Conservation (phyloP, 2,329 filamentous ascomycete species). For the Stromatinia cepivora region DNA sequence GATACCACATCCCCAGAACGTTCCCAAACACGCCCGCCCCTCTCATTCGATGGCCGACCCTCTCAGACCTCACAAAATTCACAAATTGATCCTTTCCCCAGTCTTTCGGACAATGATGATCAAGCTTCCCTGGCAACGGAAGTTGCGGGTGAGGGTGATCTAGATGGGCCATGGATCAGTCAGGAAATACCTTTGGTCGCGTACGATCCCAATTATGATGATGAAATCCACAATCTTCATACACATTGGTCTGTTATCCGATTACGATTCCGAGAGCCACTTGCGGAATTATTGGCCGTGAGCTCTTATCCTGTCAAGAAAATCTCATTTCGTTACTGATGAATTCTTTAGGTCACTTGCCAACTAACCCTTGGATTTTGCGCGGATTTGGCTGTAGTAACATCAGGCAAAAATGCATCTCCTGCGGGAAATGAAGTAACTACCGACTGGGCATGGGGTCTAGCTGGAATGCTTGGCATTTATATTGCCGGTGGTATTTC, state of each 20-base stretch:
- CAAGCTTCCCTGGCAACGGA: constrained; percentile 31
- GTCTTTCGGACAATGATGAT: constrained; percentile 27
- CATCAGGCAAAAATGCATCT: constrained; percentile 27
- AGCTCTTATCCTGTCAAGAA: constrained; percentile 20
- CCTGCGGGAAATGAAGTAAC: constrained; percentile 46
- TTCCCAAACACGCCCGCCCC: constrained; percentile 1
- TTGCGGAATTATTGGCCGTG: constrained; percentile 54
- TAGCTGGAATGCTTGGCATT: constrained; percentile 54
- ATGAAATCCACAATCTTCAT: constrained; percentile 38
- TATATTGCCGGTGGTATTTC: constrained; percentile 51
- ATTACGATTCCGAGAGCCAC: constrained; percentile 49
- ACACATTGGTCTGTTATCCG: constrained; percentile 50
- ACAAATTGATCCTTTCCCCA: constrained; percentile 21
- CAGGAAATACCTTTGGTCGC: constrained; percentile 30
- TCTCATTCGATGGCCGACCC: constrained; percentile 9
- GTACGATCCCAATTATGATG: constrained; percentile 31
- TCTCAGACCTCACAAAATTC: constrained; percentile 2
- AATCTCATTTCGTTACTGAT: background rate
- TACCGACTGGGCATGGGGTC: constrained; percentile 52
- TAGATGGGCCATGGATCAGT: constrained; percentile 28
- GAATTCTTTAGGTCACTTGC: constrained; percentile 32
- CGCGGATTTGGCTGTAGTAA: constrained; percentile 47
- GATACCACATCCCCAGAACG: constrained; percentile 1
- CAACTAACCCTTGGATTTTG: constrained; percentile 50
- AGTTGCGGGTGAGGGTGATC: constrained; percentile 26